These are phyloP conservation scores for Lasiosphaeris hirsuta DNA, from an alignment of 495 filamentous ascomycete species.

Conservation along the genomic window DNA sequence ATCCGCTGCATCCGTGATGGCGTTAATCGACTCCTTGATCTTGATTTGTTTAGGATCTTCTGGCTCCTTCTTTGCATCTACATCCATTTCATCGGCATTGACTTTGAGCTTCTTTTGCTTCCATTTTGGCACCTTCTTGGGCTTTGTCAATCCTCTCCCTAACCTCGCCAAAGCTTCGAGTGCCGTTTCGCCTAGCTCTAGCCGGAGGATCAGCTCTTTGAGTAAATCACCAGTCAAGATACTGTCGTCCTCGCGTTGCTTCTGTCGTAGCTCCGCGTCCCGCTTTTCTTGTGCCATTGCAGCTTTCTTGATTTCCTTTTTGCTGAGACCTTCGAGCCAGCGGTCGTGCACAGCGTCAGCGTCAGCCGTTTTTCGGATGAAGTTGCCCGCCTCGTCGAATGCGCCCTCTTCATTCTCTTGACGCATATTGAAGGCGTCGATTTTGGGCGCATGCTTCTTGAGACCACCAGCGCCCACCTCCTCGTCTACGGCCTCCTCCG, in stretches of 20 bases:
- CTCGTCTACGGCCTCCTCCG: conserved; percentile 70
- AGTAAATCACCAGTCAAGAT: conserved; percentile 72
- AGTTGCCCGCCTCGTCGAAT: conserved; percentile 90
- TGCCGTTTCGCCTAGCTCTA: conserved; percentile 83
- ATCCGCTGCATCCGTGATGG: conserved; percentile 85
- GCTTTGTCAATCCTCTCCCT: conserved; percentile 64
- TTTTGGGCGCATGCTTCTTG: conserved; percentile 91
- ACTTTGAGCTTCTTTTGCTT: conserved; percentile 52
- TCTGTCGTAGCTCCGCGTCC: conserved; percentile 68
- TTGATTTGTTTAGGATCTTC: conserved; percentile 69
- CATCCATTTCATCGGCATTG: conserved; percentile 56
- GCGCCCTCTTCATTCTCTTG: conserved; percentile 86
- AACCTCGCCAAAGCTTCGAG: conserved; percentile 84
- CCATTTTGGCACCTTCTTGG: conserved; percentile 61
- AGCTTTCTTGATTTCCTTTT: conserved; percentile 86
- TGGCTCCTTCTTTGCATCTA: conserved; percentile 48
- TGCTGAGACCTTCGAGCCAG: conserved; percentile 89
- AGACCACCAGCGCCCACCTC: conserved; percentile 86
- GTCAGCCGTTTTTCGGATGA: conserved; percentile 81
- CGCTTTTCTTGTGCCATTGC: conserved; percentile 84
- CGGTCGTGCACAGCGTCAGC: conserved; percentile 87
- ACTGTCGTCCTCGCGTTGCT: conserved; percentile 67
- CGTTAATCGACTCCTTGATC: conserved; percentile 69
- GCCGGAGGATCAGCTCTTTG: conserved; percentile 60
- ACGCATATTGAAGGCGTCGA: conserved; percentile 95